Evolutionary conservation across 192 early-diverging fungal species (phyloP), one percentile per base, ranked within the genome.

Genomic region (Dissophora ornata): DNA sequence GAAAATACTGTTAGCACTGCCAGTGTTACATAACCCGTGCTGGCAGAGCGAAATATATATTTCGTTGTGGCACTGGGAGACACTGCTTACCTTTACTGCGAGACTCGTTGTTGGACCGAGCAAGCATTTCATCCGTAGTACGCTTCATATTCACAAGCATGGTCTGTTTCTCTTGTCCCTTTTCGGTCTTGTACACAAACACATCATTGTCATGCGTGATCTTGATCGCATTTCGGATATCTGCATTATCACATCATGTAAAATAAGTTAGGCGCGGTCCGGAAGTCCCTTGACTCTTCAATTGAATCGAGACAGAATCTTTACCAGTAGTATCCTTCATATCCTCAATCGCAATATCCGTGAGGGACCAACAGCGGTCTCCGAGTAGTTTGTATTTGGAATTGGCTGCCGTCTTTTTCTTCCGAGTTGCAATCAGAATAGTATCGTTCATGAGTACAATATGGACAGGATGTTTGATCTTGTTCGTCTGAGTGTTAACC

Each of bases 371-470:
- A 46, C 91, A 92, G 52, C 90, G 86, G 62, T 97, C 96, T 1
- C 93, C 92, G 15, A 96, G 85, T 54, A 96, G 71, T 52, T 91
- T 83, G 46, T 83, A 82, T 52, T 87, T 87, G 13, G 77, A 78
- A n/a, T 73, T 66, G 19, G 83, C 61, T 16, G 79, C 69, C 4
- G 85, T 84, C 54, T 91, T 90, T 60, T 92, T 94, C 67, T 92
- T 94, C 53, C 91, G 90, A 11, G 85, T 86, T 0, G 91, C 91
- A 34, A 97, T 73, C 51, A 99, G 68, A 7, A 99, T 58, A 40
- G 91, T 87, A 69, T 99, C 96, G 65, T 85, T 95, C 45, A 99
- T 79, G 18, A 99, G 78, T 29, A 93, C 87, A 40, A 97, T 81
- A 55, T 93, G 90, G 1, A 95, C 92, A 15, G 82, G 83, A 54